These are phyloP conservation scores for Candida sanyaensis DNA, from an alignment of 1,139 yeast genomes.

Conservation along the genomic window DNA sequence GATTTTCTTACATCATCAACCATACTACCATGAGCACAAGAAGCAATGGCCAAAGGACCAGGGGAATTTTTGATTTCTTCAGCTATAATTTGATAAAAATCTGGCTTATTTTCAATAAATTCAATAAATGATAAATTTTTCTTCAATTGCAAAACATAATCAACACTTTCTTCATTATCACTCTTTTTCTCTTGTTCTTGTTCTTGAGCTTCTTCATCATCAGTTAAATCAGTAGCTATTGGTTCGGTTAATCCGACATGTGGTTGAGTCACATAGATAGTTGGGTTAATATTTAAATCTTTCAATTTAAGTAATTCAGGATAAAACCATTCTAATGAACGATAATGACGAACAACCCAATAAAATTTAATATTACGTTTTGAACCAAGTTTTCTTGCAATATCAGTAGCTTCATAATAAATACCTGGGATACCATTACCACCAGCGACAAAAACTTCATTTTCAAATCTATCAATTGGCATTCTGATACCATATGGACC, in stretches of 20 bases:
- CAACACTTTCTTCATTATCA: slow-evolving; percentile 18
- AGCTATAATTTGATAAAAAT: slow-evolving; percentile 34
- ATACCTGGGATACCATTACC: slow-evolving; percentile 74
- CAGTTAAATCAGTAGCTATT: slow-evolving; percentile 12
- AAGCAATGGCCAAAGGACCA: slow-evolving; percentile 38
- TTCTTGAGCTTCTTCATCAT: slow-evolving; percentile 19
- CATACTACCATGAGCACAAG: slow-evolving; percentile 47
- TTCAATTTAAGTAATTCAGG: slow-evolving; percentile 38
- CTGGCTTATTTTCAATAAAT: slow-evolving; percentile 45
- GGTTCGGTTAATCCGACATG: slow-evolving; percentile 15
- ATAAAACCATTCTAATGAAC: slow-evolving; percentile 53
- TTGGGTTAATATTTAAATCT: slow-evolving; percentile 24
- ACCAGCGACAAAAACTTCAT: slow-evolving; percentile 57
- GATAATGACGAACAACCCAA: slow-evolving; percentile 42
- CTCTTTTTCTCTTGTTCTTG: slow-evolving; percentile 15
- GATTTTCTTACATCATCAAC: slow-evolving; percentile 40
- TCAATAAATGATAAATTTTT: slow-evolving; percentile 24
- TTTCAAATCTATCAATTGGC: slow-evolving; percentile 51
- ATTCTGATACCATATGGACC: slow-evolving; percentile 42
- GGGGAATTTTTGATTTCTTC: slow-evolving; percentile 29
- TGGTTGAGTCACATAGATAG: slow-evolving; percentile 43
- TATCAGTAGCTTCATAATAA: slow-evolving; percentile 32
- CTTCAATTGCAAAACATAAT: slow-evolving; percentile 20
- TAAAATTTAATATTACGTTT: slow-evolving; percentile 24
- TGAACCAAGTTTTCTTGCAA: slow-evolving; percentile 18